These are phyloP conservation scores for Capsicum chinense DNA, from an alignment of 257 asterid genomes.

Conservation along the genomic window DNA sequence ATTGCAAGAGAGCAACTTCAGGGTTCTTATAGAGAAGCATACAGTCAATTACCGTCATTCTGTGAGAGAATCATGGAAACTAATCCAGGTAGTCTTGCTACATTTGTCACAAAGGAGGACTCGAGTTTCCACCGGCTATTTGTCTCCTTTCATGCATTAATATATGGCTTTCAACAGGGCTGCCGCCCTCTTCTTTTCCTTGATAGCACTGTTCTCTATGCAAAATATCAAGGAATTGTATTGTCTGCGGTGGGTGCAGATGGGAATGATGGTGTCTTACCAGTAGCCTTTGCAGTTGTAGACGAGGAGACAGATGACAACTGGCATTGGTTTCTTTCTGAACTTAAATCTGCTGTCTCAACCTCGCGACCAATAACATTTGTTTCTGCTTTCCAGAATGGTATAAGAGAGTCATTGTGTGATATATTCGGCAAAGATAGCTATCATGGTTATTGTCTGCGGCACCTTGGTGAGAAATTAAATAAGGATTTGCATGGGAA, in stretches of 20 bases:
- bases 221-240: conserved; percentile 90
- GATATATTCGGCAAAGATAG: conserved; percentile 82
- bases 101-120: conserved; percentile 87
- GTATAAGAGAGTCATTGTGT: conserved; percentile 67
- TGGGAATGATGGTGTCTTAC: conserved; percentile 90
- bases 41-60: conserved; percentile 79
- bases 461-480: conserved; percentile 91
- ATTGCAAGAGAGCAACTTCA: conserved; percentile 98
- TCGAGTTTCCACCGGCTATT: conserved; percentile 85
- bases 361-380: conserved; percentile 77
- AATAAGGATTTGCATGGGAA: conserved; percentile 89
- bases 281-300: conserved; percentile 93
- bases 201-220: conserved; percentile 89
- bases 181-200: conserved; percentile 97
- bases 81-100: conserved; percentile 89
- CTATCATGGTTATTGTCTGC: conserved; percentile 88
- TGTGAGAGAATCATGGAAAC: conserved; percentile 91
- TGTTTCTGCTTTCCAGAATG: conserved; percentile 91
- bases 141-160: conserved; percentile 88
- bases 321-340: conserved; percentile 95
- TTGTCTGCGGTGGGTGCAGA: conserved; percentile 92
- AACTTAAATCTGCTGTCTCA: conserved; percentile 78
- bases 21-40: conserved; percentile 94
- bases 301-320: conserved; percentile 91
- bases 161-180: conserved; percentile 74